phyloP scores from a whole-genome alignment of 78 protist genomes.

The Capsaspora owczarzaki region DNA sequence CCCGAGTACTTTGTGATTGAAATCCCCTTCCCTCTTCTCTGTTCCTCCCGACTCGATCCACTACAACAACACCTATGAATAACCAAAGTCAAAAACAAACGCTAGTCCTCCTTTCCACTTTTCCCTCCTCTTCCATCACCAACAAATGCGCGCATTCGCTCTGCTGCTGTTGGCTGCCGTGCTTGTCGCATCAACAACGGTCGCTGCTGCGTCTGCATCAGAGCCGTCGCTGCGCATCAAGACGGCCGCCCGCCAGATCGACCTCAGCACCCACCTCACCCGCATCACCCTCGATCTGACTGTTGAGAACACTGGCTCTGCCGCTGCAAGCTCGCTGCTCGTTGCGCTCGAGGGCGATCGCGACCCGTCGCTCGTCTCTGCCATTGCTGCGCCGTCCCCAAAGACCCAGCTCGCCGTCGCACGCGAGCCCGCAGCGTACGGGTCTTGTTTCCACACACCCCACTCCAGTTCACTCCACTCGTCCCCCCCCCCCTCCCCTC shows the following conservation, averaged over 20 bases:
- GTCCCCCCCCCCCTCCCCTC: not conserved
- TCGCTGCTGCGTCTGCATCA: too few relatives aligned
- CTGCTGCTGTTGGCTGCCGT: too few relatives aligned
- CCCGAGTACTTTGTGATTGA: too few relatives aligned
- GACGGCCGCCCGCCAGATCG: not conserved
- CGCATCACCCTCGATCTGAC: not conserved
- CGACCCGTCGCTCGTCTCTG: not conserved
- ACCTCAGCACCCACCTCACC: not conserved
- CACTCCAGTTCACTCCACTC: not conserved
- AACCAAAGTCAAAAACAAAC: too few relatives aligned
- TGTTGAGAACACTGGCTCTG: not conserved
- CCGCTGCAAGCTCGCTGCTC: not conserved
- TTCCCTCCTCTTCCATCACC: too few relatives aligned
- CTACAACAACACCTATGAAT: too few relatives aligned
- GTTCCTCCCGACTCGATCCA: too few relatives aligned
- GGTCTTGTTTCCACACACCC: not conserved
- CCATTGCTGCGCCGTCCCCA: not conserved
- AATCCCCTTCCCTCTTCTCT: too few relatives aligned
- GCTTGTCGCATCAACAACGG: too few relatives aligned
- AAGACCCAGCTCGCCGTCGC: not conserved
- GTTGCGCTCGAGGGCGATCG: not conserved
- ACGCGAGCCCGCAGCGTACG: not conserved
- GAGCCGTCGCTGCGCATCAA: not conserved
- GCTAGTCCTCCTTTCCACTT: too few relatives aligned
- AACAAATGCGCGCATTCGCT: too few relatives aligned